Evolutionary conservation across 345 rosid species (phyloP), one percentile per base, ranked within the genome.

Genomic region (Citrus glauca): DNA sequence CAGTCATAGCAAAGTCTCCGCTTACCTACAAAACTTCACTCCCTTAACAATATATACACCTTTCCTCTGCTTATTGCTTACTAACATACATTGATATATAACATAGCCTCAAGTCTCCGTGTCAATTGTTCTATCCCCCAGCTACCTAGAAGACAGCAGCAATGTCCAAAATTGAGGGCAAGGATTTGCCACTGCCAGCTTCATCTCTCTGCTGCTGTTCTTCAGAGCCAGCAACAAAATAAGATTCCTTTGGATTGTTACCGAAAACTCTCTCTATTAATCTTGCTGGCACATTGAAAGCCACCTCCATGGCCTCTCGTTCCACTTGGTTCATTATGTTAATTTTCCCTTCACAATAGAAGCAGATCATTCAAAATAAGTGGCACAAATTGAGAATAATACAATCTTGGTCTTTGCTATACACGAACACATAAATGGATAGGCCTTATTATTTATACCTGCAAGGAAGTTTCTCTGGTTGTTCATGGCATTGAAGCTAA

Each of bases 391-490:
- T 45, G 17, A 45, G 50, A 45, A 45, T 13, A 45, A 45, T 11
- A 13, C 50, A 45, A 13, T 45, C 50, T 45, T 13, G 50, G 5
- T 11, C 50, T 45, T 45, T 45, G 50, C 50, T 13, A 45, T 45
- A 0, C 50, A 3, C 4, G 50, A 45, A 45, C 17, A 45, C 50
- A 45, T 45, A 13, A 11, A 45, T 4, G 0, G 5, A 16, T 45
- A 42, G 50, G 50, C 16, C 50, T 45, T 45, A 45, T 13, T 13
- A 45, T 45, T 45, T 45, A 45, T 67, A 86, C 92, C 88, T 74
- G 90, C 88, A 62, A 89, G 89, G 84, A 86, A 89, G 81, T 83
- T 84, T 75, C 87, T 81, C 60, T 82, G 66, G 81, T 77, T 73
- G 65, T 80, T 74, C 33, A 6, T 48, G 1, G 89, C 88, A 65